These are phyloP conservation scores for Akanthomyces lecanii DNA, from an alignment of 2,329 filamentous ascomycete species.

Conservation along the genomic window DNA sequence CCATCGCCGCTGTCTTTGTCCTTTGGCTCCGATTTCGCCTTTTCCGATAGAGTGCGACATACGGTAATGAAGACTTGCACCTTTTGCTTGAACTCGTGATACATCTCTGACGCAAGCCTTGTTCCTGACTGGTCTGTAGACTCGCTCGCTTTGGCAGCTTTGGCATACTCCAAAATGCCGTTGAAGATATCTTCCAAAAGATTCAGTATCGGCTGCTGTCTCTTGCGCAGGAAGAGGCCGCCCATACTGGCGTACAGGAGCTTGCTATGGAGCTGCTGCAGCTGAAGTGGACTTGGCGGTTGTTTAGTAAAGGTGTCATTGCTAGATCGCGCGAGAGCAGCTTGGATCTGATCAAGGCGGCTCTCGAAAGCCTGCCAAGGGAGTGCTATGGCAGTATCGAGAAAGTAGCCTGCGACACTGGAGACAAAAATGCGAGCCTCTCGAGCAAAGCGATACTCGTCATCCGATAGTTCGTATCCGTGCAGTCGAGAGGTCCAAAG, in stretches of 20 bases:
- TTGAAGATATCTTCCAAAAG: slow-evolving; percentile 74
- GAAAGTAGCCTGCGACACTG: slow-evolving; percentile 70
- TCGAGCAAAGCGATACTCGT: slow-evolving; percentile 58
- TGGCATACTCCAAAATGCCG: slow-evolving; percentile 68
- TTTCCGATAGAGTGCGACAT: slow-evolving; percentile 64
- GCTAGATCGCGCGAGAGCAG: slow-evolving; percentile 13
- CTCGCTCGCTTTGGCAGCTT: slow-evolving; percentile 34
- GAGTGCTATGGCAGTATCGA: slow-evolving; percentile 69
- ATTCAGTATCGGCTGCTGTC: slow-evolving; percentile 67
- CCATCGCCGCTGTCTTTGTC: slow-evolving; percentile 27
- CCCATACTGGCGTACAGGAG: slow-evolving; percentile 73
- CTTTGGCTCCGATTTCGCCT: slow-evolving; percentile 39
- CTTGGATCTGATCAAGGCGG: slow-evolving; percentile 45
- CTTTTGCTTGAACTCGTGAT: slow-evolving; percentile 65
- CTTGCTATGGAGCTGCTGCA: slow-evolving; percentile 67
- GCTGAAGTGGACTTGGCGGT: slow-evolving; percentile 54
- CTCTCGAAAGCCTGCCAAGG: slow-evolving; percentile 69
- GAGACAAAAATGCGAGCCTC: slow-evolving; percentile 79
- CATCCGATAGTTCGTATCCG: slow-evolving; percentile 26
- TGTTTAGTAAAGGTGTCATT: slow-evolving; percentile 16
- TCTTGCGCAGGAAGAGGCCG: slow-evolving; percentile 66
- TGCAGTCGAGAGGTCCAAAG: slow-evolving; percentile 28
- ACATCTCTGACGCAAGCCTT: slow-evolving; percentile 43
- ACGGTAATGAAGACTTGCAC: slow-evolving; percentile 70
- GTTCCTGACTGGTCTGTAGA: slow-evolving; percentile 25